phyloP scores from a whole-genome alignment of 2,329 filamentous ascomycete genomes.

The Daldinia sp. region DNA sequence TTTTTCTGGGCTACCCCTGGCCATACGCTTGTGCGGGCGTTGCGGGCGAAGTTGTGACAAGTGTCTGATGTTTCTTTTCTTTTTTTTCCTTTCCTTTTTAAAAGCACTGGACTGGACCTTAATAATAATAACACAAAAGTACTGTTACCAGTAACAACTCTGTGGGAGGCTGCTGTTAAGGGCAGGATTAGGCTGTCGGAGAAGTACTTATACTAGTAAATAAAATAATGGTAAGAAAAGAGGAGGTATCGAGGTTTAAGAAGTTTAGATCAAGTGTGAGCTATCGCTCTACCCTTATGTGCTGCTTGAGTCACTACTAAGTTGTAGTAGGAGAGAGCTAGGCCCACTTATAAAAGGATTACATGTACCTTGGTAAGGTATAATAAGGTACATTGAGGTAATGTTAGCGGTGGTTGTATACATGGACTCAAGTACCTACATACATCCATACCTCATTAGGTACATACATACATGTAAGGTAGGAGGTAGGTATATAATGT shows the following conservation, averaged over 20 bases:
- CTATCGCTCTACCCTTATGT: constrained; percentile 7
- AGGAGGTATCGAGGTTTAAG: constrained; percentile 13
- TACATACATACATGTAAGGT: background rate
- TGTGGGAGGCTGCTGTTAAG: background rate
- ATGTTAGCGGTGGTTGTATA: background rate
- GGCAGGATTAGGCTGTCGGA: background rate
- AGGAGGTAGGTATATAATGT: background rate
- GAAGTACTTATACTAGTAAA: constrained; percentile 2
- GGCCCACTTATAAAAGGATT: constrained; percentile 30
- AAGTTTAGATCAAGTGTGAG: background rate
- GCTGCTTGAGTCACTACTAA: constrained; percentile 12
- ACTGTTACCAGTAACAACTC: background rate
- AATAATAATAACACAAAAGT: background rate
- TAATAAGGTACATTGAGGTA: background rate
- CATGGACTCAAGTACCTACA: background rate
- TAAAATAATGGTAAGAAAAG: background rate
- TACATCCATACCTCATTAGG: background rate
- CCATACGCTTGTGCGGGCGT: constrained; percentile 19
- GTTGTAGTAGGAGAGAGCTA: constrained; percentile 14
- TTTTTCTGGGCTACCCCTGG: constrained; percentile 6
- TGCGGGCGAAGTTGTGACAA: constrained; percentile 24
- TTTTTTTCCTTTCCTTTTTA: too few species aligned
- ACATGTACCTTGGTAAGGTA: constrained; percentile 5
- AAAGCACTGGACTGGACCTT: background rate
- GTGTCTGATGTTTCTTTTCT: constrained; percentile 15